These are phyloP conservation scores for Aureobasidium lini DNA, from an alignment of 2,329 filamentous ascomycete genomes.

Conservation along the genomic window DNA sequence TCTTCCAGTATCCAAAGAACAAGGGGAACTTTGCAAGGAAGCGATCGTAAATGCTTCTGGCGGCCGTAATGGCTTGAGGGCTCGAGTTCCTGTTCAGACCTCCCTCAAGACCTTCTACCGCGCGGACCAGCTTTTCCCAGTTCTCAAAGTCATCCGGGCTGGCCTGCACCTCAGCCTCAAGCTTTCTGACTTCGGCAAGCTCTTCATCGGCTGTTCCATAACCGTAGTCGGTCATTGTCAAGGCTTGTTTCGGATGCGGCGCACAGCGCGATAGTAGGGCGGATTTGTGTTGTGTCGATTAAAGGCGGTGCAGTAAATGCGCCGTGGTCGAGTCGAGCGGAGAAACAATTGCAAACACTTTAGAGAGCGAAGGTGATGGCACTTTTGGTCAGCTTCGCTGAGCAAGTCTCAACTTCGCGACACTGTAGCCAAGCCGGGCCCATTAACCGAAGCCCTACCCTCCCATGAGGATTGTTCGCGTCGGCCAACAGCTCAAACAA, in stretches of 20 bases:
- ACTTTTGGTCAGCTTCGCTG: neutral
- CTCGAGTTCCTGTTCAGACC: slow-evolving; percentile 95
- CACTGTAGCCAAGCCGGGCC: neutral
- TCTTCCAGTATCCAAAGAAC: slow-evolving; percentile 98
- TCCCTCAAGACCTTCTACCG: slow-evolving; percentile 78
- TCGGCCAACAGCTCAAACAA: too few species aligned
- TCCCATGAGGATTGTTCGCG: neutral
- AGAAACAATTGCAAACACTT: neutral
- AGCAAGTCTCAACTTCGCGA: too few species aligned
- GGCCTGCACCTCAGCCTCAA: slow-evolving; percentile 66
- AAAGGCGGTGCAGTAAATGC: neutral
- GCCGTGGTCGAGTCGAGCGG: too few species aligned
- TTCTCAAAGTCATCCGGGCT: slow-evolving; percentile 87
- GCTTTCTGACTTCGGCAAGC: slow-evolving; percentile 71
- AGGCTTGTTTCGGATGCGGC: neutral
- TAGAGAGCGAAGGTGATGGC: neutral
- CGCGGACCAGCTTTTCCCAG: slow-evolving; percentile 87
- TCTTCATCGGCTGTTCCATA: slow-evolving; percentile 73
- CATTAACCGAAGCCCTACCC: neutral
- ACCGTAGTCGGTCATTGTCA: slow-evolving; percentile 61
- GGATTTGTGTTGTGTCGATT: too few species aligned
- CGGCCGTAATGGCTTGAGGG: slow-evolving; percentile 80
- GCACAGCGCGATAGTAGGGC: neutral
- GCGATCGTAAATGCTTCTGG: slow-evolving; percentile 81
- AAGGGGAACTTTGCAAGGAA: slow-evolving; percentile 93